Percentiles rank a stretch among this genome's conserved stretches.
These are phyloP conservation scores for Kwoniella sp. DNA, from an alignment of 768 basidiomycete species.

Conservation along the genomic window DNA sequence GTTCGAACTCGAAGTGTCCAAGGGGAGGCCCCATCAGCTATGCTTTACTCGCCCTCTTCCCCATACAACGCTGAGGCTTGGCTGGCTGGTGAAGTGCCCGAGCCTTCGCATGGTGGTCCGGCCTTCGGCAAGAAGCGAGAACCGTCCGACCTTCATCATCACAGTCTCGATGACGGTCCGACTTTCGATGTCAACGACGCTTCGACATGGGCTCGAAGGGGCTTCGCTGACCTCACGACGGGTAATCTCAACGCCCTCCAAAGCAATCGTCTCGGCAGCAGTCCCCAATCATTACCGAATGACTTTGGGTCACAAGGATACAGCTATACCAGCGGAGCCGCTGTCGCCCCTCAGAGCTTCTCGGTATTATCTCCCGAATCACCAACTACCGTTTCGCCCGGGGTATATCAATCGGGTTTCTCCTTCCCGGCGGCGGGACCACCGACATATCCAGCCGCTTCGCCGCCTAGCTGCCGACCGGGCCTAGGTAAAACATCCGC, in stretches of 20 bases:
- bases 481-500: slow-evolving; percentile 2
- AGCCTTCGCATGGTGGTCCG: not conserved
- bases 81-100: slow-evolving; percentile 2
- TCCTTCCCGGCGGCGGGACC: slow-evolving; percentile 15
- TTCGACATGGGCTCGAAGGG: slow-evolving; percentile 3
- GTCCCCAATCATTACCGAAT: slow-evolving; percentile 10
- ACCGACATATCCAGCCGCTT: not conserved
- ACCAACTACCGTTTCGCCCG: slow-evolving; percentile 37
- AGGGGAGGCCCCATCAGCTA: slow-evolving; percentile 43
- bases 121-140: not conserved
- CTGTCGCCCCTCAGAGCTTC: not conserved
- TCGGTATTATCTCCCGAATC: slow-evolving; percentile 11
- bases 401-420: slow-evolving; percentile 37
- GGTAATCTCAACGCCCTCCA: not conserved
- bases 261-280: not conserved
- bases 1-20: slow-evolving; percentile 41
- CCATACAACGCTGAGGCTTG: slow-evolving; percentile 14
- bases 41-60: slow-evolving; percentile 31
- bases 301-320: slow-evolving; percentile 10
- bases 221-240: not conserved
- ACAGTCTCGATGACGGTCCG: not conserved
- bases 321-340: not conserved
- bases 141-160: not conserved
- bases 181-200: not conserved
- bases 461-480: not conserved